Evolutionary conservation across 139 green algal species (phyloP).

Genomic region (Volvox reticuliferus): DNA sequence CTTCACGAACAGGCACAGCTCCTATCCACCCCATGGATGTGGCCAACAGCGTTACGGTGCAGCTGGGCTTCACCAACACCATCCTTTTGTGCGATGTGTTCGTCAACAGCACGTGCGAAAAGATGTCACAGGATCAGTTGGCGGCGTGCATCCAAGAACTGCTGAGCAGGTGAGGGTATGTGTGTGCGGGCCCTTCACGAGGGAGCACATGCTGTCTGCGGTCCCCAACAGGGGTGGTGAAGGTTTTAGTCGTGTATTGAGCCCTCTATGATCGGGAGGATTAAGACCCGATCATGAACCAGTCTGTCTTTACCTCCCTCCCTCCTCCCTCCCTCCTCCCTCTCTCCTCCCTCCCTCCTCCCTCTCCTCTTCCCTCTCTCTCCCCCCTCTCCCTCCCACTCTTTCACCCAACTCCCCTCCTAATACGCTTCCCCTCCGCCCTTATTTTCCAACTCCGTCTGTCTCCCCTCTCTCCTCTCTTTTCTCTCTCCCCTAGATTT

Average conservation of each 20-base stretch:
- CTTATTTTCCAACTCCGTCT: no score
- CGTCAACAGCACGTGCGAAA: neutral
- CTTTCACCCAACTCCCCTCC: no score
- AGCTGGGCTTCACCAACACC: neutral
- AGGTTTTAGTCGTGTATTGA: neutral
- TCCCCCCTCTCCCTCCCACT: no score
- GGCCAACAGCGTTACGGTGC: neutral
- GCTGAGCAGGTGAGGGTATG: neutral
- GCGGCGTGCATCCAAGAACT: neutral
- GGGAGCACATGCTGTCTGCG: neutral
- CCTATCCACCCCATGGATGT: neutral
- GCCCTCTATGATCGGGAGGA: neutral
- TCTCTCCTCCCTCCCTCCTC: no score
- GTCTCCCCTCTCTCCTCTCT: no score
- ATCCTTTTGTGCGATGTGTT: conserved; percentile 17
- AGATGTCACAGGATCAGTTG: neutral
- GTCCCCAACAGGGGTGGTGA: neutral
- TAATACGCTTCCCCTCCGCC: no score
- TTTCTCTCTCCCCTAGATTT: no score
- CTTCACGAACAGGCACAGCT: neutral
- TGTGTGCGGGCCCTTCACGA: neutral
- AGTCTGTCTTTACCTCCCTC: no score
- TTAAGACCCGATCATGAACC: neutral
- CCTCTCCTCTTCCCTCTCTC: no score
- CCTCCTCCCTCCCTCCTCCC: no score